A percentile compares a stretch with the other conserved stretches of the same genome.
Evolutionary conservation across 768 basidiomycete species (phyloP).

Genomic region (Scleroderma bovista): DNA sequence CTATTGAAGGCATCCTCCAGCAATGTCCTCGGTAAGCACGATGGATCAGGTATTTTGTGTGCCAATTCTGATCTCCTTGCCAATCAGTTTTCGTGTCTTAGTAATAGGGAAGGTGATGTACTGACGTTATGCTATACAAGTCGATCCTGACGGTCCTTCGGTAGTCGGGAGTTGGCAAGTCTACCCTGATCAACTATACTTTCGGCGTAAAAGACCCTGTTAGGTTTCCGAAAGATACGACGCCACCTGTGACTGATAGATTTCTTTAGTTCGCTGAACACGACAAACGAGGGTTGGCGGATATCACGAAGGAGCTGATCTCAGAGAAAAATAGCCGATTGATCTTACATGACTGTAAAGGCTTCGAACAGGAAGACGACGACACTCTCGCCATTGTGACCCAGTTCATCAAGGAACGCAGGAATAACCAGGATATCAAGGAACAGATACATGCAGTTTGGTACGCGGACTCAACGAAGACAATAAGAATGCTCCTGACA

Average conservation of each 20-base stretch:
- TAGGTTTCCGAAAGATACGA: too few relatives aligned
- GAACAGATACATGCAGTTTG: neutral
- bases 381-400: neutral
- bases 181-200: neutral
- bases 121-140: neutral
- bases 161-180: neutral
- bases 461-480: neutral
- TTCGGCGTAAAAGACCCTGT: neutral
- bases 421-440: neutral
- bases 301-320: constrained; percentile 6
- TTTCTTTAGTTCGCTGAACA: neutral
- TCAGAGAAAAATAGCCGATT: constrained; percentile 3
- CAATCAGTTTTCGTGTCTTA: neutral
- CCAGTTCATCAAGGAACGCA: neutral
- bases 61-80: neutral
- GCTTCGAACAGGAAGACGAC: neutral
- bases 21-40: neutral
- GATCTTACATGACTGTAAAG: neutral
- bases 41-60: neutral
- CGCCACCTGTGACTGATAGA: neutral
- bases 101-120: neutral
- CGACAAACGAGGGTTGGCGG: neutral
- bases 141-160: neutral
- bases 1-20: neutral
- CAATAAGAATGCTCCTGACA: neutral